Evolutionary conservation across 2,329 filamentous ascomycete genomes (phyloP), one percentile per base, ranked within the genome.

Genomic region (Myriosclerotinia duriaeana): DNA sequence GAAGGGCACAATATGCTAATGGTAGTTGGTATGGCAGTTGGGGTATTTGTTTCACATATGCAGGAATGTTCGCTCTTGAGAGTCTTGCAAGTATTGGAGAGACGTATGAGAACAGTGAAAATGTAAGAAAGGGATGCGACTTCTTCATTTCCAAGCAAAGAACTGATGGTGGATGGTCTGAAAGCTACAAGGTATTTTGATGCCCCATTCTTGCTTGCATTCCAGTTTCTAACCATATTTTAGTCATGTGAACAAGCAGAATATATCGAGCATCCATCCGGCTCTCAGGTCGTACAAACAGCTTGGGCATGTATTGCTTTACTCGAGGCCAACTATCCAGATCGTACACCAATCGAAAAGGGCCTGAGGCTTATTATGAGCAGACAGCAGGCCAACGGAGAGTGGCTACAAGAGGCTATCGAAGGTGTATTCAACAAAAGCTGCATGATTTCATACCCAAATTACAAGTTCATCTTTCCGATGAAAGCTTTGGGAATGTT

Each of bases 341-440:
- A 97, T 69, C 81, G 86, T 53, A 87, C 87, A 74, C 88, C 88
- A 0, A 81, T 99, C 53, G 84, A 86, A 73, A 89, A 82, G 72
- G 95, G 90, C 1, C 83, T 97, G 74, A 86, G 84, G 76, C 81
- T 99, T 73, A 85, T 99, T 69, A 94, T 97, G 88, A 80, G 84
- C 40, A 85, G 94, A 59, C 95, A 99, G 80, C 89, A 92, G 78
- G 76, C 82, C 3, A 97, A 97, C 75, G 95, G 95, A 44, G 93
- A 97, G 80, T 99, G 95, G 95, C 77, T 91, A 71, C 93, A 97
- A 77, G 95, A 98, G 78, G 89, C 90, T 0, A 98, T 99, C 73
- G 95, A 99, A 78, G 95, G 95, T 2, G 95, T 99, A 14, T 99
- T 99, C 80, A 99, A 99, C 80, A 97, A 97, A 82, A 95, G 89